Percentiles rank a stretch among this genome's conserved stretches.
Evolutionary conservation across 768 basidiomycete genomes (phyloP).

Genomic region (Agaricus bisporus): DNA sequence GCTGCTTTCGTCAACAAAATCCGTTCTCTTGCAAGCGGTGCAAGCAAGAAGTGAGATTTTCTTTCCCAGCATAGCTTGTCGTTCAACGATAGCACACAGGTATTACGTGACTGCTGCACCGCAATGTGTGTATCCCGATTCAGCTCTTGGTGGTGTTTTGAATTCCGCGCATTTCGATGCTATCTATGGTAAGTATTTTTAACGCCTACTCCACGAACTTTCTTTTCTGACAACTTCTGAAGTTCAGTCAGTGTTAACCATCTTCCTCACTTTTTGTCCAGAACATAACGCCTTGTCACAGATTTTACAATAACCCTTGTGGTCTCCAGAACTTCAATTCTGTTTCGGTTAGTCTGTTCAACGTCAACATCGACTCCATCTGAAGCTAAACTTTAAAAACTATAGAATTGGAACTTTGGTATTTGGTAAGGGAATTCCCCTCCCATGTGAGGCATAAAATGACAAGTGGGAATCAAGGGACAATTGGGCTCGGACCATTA

Average conservation of each 20-base stretch:
- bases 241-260: constrained; percentile 28
- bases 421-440: constrained; percentile 35
- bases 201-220: not conserved
- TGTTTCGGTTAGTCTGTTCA: constrained; percentile 37
- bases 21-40: constrained; percentile 41
- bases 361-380: not conserved
- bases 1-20: constrained; percentile 51
- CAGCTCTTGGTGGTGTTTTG: constrained; percentile 50
- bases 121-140: constrained; percentile 68
- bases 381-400: not conserved
- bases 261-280: not conserved
- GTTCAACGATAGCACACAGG: constrained; percentile 21
- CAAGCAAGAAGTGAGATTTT: constrained; percentile 43
- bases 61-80: not conserved
- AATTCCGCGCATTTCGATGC: constrained; percentile 64
- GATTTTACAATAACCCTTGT: constrained; percentile 55
- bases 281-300: constrained; percentile 19
- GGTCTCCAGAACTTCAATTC: constrained; percentile 41
- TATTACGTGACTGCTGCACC: constrained; percentile 65
- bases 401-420: constrained; percentile 57
- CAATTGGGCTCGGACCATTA: constrained; percentile 53
- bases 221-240: constrained; percentile 1
- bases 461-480: constrained; percentile 35
- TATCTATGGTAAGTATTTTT: constrained; percentile 42
- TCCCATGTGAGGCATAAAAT: not conserved